Conservation (phyloP, 306 rosid genomes). For the Castanospermum australe region DNA sequence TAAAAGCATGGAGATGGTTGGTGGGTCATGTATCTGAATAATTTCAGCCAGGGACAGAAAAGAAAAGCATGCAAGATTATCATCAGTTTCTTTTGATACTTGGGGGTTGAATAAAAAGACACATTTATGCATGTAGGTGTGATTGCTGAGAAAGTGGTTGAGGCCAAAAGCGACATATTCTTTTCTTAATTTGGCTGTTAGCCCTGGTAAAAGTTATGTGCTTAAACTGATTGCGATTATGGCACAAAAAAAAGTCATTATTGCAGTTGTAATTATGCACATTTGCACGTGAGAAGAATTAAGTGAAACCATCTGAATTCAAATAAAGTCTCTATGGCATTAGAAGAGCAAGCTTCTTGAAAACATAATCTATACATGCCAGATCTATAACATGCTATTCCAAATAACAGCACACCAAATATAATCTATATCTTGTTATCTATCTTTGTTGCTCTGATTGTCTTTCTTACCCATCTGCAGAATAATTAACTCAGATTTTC, state of each 20-base stretch:
- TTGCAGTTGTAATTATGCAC: no score
- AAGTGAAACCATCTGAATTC: no score
- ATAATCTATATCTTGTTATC: no score
- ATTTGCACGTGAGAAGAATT: no score
- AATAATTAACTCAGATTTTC: no score
- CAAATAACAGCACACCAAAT: background rate
- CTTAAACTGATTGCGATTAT: no score
- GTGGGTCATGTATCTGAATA: background rate
- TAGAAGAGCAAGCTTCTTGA: conserved; percentile 7
- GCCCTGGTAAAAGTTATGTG: background rate
- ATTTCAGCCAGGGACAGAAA: background rate
- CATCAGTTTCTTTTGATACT: background rate
- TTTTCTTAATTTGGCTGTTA: background rate
- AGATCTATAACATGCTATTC: background rate
- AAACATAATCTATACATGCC: background rate
- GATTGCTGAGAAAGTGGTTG: background rate
- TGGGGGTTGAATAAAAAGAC: background rate
- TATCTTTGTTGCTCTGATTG: no score
- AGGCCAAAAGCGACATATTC: background rate
- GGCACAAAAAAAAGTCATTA: no score
- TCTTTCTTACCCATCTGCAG: no score
- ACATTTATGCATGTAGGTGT: background rate
- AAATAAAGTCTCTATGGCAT: no score
- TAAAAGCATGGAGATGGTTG: background rate
- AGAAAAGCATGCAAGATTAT: background rate